Percentiles rank a stretch among this genome's conserved stretches.
These are phyloP conservation scores for Cladosporium sp. DNA, from an alignment of 2,329 filamentous ascomycete species.

Conservation along the genomic window DNA sequence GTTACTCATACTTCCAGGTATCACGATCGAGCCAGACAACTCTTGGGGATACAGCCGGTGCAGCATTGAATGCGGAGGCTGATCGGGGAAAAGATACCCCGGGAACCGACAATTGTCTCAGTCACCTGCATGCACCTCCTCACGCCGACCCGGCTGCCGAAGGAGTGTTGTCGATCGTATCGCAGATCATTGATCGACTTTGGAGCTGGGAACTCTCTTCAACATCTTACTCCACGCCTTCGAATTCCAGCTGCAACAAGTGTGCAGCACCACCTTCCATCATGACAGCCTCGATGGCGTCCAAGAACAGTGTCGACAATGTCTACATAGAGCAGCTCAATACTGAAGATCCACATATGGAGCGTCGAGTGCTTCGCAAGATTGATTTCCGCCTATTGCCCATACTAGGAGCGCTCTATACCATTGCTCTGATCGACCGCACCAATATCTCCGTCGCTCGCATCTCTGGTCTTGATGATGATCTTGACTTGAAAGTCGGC, in stretches of 20 bases:
- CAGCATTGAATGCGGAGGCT: neutral
- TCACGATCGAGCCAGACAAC: neutral
- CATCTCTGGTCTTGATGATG: conserved; percentile 62
- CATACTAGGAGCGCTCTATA: conserved; percentile 39
- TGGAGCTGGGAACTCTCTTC: neutral
- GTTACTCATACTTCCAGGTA: neutral
- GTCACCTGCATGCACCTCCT: neutral
- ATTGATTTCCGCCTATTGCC: conserved; percentile 38
- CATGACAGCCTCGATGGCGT: neutral
- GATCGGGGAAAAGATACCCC: neutral
- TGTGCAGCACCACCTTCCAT: neutral
- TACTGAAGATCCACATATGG: conserved; percentile 1
- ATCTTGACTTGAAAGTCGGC: conserved; percentile 36
- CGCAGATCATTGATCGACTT: neutral
- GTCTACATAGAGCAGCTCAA: neutral
- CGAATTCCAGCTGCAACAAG: neutral
- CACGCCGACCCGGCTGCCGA: neutral
- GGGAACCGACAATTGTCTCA: neutral
- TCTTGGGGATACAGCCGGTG: neutral
- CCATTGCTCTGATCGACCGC: conserved; percentile 74
- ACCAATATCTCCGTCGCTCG: conserved; percentile 71
- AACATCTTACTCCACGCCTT: neutral
- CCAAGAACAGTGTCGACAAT: neutral
- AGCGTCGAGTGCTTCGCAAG: conserved; percentile 11
- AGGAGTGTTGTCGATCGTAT: neutral